A percentile compares a stretch with the other conserved stretches of the same genome.
Evolutionary conservation across 129 eudicot species (phyloP).

Genomic region (Solidago caesia): DNA sequence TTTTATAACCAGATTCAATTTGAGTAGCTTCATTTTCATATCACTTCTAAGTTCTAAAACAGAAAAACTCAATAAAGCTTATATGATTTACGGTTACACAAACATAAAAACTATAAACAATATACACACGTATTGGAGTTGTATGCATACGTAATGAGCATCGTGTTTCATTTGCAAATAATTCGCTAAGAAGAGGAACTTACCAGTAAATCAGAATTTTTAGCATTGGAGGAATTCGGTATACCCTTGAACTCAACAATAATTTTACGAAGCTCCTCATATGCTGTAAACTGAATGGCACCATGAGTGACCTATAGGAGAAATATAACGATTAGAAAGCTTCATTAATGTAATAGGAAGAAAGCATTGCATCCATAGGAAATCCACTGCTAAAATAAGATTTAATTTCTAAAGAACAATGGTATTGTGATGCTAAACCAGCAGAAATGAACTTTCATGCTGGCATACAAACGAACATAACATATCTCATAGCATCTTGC

Average conservation of each 20-base stretch:
- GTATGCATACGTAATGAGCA: too few relatives aligned
- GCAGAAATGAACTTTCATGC: background rate
- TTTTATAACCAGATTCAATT: too few relatives aligned
- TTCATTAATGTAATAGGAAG: slow-evolving; percentile 5
- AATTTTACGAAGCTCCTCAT: slow-evolving; percentile 84
- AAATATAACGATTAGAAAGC: slow-evolving; percentile 30
- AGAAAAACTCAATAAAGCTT: too few relatives aligned
- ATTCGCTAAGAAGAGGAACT: slow-evolving; percentile 11
- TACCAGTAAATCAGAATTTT: slow-evolving; percentile 52
- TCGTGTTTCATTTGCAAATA: too few relatives aligned
- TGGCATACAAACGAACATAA: slow-evolving; percentile 13
- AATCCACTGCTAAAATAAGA: too few relatives aligned
- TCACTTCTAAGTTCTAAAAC: too few relatives aligned
- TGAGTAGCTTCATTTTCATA: too few relatives aligned
- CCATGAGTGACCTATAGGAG: slow-evolving; percentile 96
- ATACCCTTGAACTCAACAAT: slow-evolving; percentile 43
- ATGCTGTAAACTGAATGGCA: slow-evolving; percentile 38
- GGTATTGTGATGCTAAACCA: background rate
- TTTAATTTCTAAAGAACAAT: background rate
- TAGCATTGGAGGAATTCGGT: slow-evolving; percentile 25
- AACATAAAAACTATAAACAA: too few relatives aligned
- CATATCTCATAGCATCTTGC: slow-evolving; percentile 11
- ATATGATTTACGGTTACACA: too few relatives aligned
- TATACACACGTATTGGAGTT: too few relatives aligned
- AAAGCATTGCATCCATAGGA: background rate